phyloP scores from a whole-genome alignment of 768 basidiomycete genomes.

The Boletus vermiculosoides region DNA sequence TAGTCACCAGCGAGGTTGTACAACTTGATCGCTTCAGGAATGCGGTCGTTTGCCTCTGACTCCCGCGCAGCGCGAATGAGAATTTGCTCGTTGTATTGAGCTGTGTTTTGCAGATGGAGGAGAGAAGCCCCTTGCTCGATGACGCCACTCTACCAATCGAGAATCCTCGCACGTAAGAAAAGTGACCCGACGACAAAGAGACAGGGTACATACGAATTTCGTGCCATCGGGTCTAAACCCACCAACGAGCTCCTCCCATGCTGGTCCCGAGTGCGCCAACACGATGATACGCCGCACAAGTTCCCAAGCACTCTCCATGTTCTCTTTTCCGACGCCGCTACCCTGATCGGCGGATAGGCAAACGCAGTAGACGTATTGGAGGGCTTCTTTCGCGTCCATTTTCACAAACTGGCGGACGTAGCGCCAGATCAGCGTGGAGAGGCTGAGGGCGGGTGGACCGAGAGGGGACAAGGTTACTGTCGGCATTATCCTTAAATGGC shows the following conservation, averaged over 20 bases:
- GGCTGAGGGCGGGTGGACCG: conserved; percentile 69
- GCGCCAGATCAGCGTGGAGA: conserved; percentile 86
- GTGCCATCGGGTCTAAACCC: conserved; percentile 87
- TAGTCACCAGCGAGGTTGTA: conserved; percentile 95
- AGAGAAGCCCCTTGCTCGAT: conserved; percentile 82
- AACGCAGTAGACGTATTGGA: conserved; percentile 92
- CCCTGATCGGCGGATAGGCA: conserved; percentile 74
- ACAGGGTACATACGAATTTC: conserved; percentile 63
- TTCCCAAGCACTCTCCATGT: conserved; percentile 79
- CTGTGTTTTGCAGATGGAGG: conserved; percentile 63
- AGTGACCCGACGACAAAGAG: neutral
- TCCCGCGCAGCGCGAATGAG: conserved; percentile 80
- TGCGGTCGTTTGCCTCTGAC: conserved; percentile 79
- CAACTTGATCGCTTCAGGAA: conserved; percentile 89
- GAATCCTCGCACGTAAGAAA: neutral
- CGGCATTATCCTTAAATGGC: neutral
- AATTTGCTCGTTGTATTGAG: conserved; percentile 78
- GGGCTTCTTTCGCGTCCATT: conserved; percentile 88
- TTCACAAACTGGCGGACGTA: conserved; percentile 92
- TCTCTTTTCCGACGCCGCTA: conserved; percentile 74
- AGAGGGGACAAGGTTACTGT: conserved; percentile 69
- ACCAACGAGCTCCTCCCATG: conserved; percentile 94
- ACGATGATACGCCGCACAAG: conserved; percentile 77
- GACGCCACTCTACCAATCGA: conserved; percentile 62
- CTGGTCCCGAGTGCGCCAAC: conserved; percentile 70